A percentile compares a stretch with the other conserved stretches of the same genome.
Conservation (phyloP, 2,329 filamentous ascomycete genomes). For the Aspergillus costaricaensis region DNA sequence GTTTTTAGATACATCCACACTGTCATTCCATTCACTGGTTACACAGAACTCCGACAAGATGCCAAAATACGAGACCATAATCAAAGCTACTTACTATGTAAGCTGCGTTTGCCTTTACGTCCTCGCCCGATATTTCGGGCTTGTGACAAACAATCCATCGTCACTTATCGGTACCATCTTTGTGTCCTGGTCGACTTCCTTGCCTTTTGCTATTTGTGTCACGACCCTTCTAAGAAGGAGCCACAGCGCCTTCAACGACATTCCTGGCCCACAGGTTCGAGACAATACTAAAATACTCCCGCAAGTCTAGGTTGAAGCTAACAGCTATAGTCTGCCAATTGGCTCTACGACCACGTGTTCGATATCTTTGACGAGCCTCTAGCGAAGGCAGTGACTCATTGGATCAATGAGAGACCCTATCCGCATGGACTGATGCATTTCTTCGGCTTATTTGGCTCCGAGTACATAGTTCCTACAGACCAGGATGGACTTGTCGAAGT, state of each 20-base stretch:
- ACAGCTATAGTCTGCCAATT: background rate
- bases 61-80: too few relatives aligned
- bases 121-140: too few relatives aligned
- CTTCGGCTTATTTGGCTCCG: slow-evolving; percentile 1
- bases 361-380: slow-evolving; percentile 3
- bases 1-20: too few relatives aligned
- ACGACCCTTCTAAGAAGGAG: background rate
- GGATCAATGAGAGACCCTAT: slow-evolving; percentile 1
- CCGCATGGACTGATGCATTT: slow-evolving; percentile 8
- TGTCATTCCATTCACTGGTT: too few relatives aligned
- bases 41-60: too few relatives aligned
- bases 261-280: slow-evolving; percentile 5
- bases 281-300: too few relatives aligned
- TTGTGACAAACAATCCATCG: too few relatives aligned
- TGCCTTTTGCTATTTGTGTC: too few relatives aligned
- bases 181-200: too few relatives aligned
- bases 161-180: too few relatives aligned
- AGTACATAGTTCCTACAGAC: slow-evolving; percentile 3
- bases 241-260: background rate
- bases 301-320: background rate
- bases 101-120: too few relatives aligned
- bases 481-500: background rate
- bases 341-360: slow-evolving; percentile 5
- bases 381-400: background rate
- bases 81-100: too few relatives aligned